These are phyloP conservation scores for Zygosaccharomyces lentus DNA, from an alignment of 805 yeast species.

Conservation along the genomic window DNA sequence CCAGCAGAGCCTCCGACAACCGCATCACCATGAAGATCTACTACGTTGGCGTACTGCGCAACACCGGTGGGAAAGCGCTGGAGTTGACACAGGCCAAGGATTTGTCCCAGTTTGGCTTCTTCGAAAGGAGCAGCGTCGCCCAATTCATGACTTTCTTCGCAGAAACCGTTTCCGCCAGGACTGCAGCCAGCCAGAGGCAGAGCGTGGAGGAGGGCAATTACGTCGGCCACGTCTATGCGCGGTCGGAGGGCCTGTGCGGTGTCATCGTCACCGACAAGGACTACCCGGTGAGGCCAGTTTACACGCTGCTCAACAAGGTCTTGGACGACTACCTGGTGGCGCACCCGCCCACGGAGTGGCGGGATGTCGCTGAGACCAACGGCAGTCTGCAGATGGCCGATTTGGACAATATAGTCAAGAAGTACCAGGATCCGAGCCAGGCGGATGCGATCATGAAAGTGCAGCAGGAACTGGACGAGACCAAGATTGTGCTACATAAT, in stretches of 20 bases:
- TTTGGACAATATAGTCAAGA: conserved; percentile 64
- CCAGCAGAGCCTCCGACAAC: too few relatives aligned
- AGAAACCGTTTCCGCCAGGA: conserved; percentile 84
- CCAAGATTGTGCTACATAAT: conserved; percentile 92
- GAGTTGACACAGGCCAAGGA: conserved; percentile 81
- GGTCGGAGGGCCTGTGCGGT: conserved; percentile 88
- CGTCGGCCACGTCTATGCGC: conserved; percentile 85
- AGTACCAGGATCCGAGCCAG: conserved; percentile 94
- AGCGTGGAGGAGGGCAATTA: conserved; percentile 88
- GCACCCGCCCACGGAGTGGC: conserved; percentile 76
- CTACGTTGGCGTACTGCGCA: conserved; percentile 82
- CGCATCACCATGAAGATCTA: conserved; percentile 67
- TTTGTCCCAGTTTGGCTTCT: conserved; percentile 79
- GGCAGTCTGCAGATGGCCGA: conserved; percentile 37
- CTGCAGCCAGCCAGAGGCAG: conserved; percentile 86
- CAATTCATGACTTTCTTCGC: conserved; percentile 95
- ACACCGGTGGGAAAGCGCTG: conserved; percentile 53
- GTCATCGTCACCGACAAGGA: conserved; percentile 91
- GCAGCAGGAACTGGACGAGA: conserved; percentile 96
- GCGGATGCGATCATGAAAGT: conserved; percentile 97
- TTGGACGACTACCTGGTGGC: conserved; percentile 84
- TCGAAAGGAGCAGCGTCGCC: conserved; percentile 75
- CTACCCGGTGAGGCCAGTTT: conserved; percentile 95
- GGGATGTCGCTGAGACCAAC: conserved; percentile 42
- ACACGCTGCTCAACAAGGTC: conserved; percentile 83